Percentiles rank a stretch among this genome's conserved stretches.
Evolutionary conservation across 768 basidiomycete genomes (phyloP).

Genomic region (Termitomyces sp.): DNA sequence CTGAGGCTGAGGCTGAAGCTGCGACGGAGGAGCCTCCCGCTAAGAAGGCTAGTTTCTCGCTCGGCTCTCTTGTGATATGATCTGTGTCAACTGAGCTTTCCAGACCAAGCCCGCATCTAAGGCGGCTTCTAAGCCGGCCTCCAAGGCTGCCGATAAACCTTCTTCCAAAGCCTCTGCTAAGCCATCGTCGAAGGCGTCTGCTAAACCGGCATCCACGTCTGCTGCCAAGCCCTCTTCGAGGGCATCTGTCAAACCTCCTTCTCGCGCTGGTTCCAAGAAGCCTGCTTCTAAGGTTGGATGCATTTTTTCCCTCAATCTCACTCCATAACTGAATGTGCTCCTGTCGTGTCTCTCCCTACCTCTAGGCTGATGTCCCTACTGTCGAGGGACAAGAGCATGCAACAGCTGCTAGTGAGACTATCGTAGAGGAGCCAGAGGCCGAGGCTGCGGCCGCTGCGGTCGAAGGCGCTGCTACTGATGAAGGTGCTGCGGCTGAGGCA

Average conservation of each 20-base stretch:
- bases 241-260: constrained; percentile 45
- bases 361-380: constrained; percentile 19
- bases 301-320: background rate
- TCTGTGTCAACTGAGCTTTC: background rate
- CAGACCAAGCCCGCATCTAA: constrained; percentile 40
- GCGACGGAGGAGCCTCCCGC: constrained; percentile 42
- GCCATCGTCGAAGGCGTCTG: constrained; percentile 36
- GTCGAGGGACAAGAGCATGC: constrained; percentile 34
- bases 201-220: constrained; percentile 37
- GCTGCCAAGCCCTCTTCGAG: constrained; percentile 39
- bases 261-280: constrained; percentile 56
- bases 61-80: constrained; percentile 6
- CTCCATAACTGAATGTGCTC: background rate
- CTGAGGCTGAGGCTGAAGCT: constrained; percentile 18
- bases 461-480: constrained; percentile 4
- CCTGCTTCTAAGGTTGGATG: constrained; percentile 54
- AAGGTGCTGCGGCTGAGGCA: background rate
- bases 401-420: constrained; percentile 34
- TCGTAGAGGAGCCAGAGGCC: constrained; percentile 49
- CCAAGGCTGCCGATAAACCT: constrained; percentile 26
- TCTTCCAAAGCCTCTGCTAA: constrained; percentile 34
- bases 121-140: constrained; percentile 26
- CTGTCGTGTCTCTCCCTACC: background rate
- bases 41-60: constrained; percentile 48
- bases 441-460: constrained; percentile 27